These are phyloP conservation scores for Gossypium ekmanianum DNA, from an alignment of 345 rosid species.

Conservation along the genomic window DNA sequence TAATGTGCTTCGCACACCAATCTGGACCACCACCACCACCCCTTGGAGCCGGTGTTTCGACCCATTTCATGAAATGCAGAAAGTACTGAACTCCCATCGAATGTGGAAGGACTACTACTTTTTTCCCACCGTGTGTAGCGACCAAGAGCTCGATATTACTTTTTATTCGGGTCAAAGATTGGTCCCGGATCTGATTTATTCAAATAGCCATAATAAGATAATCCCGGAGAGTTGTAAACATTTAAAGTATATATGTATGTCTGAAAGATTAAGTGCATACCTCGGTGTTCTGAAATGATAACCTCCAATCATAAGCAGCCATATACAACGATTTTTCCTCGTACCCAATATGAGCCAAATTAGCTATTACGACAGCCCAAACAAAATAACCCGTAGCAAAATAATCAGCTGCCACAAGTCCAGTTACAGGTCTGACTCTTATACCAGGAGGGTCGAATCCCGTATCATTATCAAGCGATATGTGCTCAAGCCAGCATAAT, in stretches of 20 bases:
- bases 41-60: slow-evolving; percentile 65
- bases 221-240: not conserved
- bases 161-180: slow-evolving; percentile 52
- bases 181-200: slow-evolving; percentile 55
- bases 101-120: slow-evolving; percentile 64
- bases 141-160: slow-evolving; percentile 69
- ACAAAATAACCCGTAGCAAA: not conserved
- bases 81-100: slow-evolving; percentile 69
- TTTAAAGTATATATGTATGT: not conserved
- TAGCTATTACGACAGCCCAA: slow-evolving; percentile 1
- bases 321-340: slow-evolving; percentile 3
- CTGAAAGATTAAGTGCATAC: not conserved
- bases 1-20: slow-evolving; percentile 67
- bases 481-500: slow-evolving; percentile 1
- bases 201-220: not conserved
- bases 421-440: slow-evolving; percentile 1
- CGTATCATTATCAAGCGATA: not conserved
- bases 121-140: slow-evolving; percentile 51
- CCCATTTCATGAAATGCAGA: slow-evolving; percentile 77
- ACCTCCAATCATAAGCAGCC: slow-evolving; percentile 6
- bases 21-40: slow-evolving; percentile 72
- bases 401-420: slow-evolving; percentile 8
- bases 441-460: slow-evolving; percentile 8
- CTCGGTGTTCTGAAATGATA: slow-evolving; percentile 3
- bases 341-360: not conserved